Conservation (phyloP, 139 green algal species). For the Chara braunii region DNA sequence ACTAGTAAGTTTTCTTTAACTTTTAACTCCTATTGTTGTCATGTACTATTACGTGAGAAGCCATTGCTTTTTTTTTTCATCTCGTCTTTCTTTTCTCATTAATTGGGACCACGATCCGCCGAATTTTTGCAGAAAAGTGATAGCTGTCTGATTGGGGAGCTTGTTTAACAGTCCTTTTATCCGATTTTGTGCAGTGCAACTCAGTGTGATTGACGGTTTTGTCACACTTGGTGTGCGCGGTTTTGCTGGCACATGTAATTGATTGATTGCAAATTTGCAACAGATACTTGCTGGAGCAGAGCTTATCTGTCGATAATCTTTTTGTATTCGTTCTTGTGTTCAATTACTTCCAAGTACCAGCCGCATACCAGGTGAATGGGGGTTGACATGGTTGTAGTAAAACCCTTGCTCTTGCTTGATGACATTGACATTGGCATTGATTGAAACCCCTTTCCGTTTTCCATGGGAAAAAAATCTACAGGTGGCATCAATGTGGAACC, state of each 20-base stretch:
- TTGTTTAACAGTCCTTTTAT: neutral
- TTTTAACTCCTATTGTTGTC: neutral
- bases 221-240: no score
- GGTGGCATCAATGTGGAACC: no score
- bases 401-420: no score
- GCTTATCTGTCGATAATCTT: slow-evolving; percentile 90
- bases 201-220: no score
- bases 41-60: neutral
- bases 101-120: no score
- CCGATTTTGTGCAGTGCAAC: neutral
- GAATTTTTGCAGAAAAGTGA: neutral
- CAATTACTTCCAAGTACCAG: slow-evolving; percentile 50
- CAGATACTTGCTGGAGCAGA: slow-evolving; percentile 95
- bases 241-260: no score
- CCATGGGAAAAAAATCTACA: no score
- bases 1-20: no score
- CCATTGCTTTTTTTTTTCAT: neutral
- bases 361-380: slow-evolving; percentile 61
- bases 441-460: no score
- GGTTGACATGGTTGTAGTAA: slow-evolving; percentile 40
- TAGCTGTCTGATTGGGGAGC: neutral
- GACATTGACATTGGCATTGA: no score
- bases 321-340: slow-evolving; percentile 98
- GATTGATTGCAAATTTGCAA: no score
- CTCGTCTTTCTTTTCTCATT: neutral